Conservation (phyloP, 305 asterid genomes). For the Lippia alba region DNA sequence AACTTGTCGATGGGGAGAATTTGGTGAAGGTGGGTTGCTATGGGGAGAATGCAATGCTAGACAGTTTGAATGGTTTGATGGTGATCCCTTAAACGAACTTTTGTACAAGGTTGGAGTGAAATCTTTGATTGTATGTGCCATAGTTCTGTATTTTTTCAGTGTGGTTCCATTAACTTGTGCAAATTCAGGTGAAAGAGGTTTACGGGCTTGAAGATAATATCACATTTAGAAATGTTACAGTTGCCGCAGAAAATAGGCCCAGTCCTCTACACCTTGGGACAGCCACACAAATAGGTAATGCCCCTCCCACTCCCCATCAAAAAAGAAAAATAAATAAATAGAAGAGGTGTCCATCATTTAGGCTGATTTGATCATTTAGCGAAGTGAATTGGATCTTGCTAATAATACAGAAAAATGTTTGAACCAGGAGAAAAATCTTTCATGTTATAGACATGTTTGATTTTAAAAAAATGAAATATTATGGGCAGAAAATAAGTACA, state of each 20-base stretch:
- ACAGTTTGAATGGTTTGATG: constrained; percentile 88
- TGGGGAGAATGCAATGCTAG: constrained; percentile 96
- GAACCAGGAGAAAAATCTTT: neutral
- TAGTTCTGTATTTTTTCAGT: constrained; percentile 19
- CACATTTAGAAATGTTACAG: constrained; percentile 82
- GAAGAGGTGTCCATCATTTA: neutral
- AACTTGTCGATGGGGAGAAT: constrained; percentile 97
- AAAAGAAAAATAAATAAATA: constrained; percentile 23
- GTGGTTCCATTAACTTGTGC: constrained; percentile 32
- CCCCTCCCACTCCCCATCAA: neutral
- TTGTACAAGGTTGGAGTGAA: constrained; percentile 67
- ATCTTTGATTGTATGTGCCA: constrained; percentile 30
- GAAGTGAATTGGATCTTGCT: constrained; percentile 10
- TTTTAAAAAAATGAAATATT: neutral
- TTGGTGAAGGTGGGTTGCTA: constrained; percentile 96
- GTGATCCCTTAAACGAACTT: constrained; percentile 69
- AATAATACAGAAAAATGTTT: constrained; percentile 2
- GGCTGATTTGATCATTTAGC: constrained; percentile 23
- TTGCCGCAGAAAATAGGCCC: constrained; percentile 87
- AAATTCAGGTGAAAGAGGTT: constrained; percentile 84
- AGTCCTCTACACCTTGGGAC: constrained; percentile 91
- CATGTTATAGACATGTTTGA: neutral
- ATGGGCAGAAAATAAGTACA: neutral
- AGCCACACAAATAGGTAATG: constrained; percentile 95
- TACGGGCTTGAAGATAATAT: constrained; percentile 82